A percentile compares a stretch with the other conserved stretches of the same genome.
Evolutionary conservation across 331 rosid genomes (phyloP).

Genomic region (Dryas integrifolia): DNA sequence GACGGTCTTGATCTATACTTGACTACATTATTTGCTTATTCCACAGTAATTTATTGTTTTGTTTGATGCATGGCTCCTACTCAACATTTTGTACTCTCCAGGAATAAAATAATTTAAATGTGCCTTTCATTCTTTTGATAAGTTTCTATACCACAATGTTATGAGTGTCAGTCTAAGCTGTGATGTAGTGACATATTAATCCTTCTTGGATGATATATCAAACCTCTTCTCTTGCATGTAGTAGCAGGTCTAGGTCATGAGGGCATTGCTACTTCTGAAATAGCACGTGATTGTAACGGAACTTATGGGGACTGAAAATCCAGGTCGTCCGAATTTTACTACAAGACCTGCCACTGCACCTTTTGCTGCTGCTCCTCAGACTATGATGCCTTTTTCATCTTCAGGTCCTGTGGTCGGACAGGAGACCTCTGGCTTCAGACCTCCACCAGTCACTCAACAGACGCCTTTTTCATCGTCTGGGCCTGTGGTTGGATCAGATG

Average conservation of each 20-base stretch:
- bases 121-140: not conserved
- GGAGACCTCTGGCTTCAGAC: slow-evolving; percentile 50
- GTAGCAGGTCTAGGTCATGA: slow-evolving; percentile 54
- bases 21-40: not conserved
- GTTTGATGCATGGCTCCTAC: not conserved
- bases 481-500: slow-evolving; percentile 64
- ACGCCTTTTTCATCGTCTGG: slow-evolving; percentile 71
- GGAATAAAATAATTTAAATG: not conserved
- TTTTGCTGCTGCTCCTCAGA: slow-evolving; percentile 50
- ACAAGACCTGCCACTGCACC: slow-evolving; percentile 59
- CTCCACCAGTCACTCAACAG: slow-evolving; percentile 36
- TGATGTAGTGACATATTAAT: not conserved
- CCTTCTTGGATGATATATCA: slow-evolving; percentile 19
- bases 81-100: not conserved
- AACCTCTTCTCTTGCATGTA: slow-evolving; percentile 21
- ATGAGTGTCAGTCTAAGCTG: slow-evolving; percentile 9
- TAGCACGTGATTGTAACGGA: slow-evolving; percentile 29
- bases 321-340: slow-evolving; percentile 64
- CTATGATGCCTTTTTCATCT: slow-evolving; percentile 49
- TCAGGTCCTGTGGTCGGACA: slow-evolving; percentile 45
- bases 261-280: slow-evolving; percentile 26
- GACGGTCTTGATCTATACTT: not conserved
- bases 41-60: not conserved
- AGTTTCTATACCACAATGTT: not conserved
- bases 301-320: slow-evolving; percentile 84